A percentile compares a stretch with the other conserved stretches of the same genome.
Evolutionary conservation across 345 rosid species (phyloP).

Genomic region (Salix suchowensis): DNA sequence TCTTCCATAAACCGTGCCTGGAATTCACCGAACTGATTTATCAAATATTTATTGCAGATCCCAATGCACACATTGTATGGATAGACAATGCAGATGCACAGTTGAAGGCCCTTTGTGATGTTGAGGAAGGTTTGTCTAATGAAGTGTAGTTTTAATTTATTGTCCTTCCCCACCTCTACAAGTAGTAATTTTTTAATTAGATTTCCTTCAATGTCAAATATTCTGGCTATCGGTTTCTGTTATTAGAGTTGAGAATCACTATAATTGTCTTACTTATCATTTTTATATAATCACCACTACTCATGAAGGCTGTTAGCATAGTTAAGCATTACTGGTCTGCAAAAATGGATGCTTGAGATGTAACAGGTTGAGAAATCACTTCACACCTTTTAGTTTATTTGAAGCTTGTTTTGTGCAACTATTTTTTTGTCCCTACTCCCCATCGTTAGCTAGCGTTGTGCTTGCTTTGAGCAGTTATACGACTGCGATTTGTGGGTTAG

Average conservation of each 20-base stretch:
- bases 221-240: no score
- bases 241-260: no score
- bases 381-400: not conserved
- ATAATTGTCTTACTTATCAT: no score
- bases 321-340: no score
- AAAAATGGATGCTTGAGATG: no score
- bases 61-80: slow-evolving; percentile 78
- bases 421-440: no score
- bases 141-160: not conserved
- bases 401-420: no score
- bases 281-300: no score
- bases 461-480: not conserved
- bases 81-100: slow-evolving; percentile 63
- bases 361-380: not conserved
- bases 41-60: slow-evolving; percentile 44
- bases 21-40: slow-evolving; percentile 10
- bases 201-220: not conserved
- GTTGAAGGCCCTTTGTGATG: slow-evolving; percentile 65
- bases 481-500: not conserved
- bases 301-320: not conserved
- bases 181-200: not conserved
- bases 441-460: no score
- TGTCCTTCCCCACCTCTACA: not conserved
- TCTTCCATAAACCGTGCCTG: not conserved
- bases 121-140: slow-evolving; percentile 57